phyloP scores from a whole-genome alignment of 345 rosid species.

The Kandelia obovata region DNA sequence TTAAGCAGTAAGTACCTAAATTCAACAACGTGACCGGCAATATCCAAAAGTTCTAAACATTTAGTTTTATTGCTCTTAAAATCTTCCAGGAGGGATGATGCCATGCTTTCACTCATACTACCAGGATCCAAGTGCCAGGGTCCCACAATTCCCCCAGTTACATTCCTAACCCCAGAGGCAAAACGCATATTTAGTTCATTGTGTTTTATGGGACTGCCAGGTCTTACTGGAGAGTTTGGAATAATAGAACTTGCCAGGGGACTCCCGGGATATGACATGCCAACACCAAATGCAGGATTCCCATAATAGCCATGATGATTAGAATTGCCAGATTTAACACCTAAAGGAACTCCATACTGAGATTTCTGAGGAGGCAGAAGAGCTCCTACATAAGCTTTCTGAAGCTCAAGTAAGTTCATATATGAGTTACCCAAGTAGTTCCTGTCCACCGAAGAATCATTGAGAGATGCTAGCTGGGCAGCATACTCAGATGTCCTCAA shows the following conservation, averaged over 20 bases:
- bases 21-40: slow-evolving; percentile 66
- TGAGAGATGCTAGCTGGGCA: slow-evolving; percentile 46
- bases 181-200: slow-evolving; percentile 45
- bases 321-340: slow-evolving; percentile 42
- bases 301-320: slow-evolving; percentile 42
- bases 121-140: slow-evolving; percentile 53
- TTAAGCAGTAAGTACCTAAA: slow-evolving; percentile 44
- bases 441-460: slow-evolving; percentile 42
- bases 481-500: slow-evolving; percentile 47
- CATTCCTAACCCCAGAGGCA: slow-evolving; percentile 48
- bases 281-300: slow-evolving; percentile 46
- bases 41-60: slow-evolving; percentile 68
- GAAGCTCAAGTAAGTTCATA: slow-evolving; percentile 41
- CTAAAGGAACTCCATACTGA: slow-evolving; percentile 44
- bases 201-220: slow-evolving; percentile 50
- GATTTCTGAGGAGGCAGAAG: slow-evolving; percentile 48
- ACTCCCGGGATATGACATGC: slow-evolving; percentile 53
- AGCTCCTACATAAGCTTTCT: slow-evolving; percentile 50
- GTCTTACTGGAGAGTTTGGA: slow-evolving; percentile 47
- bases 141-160: slow-evolving; percentile 49
- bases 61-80: slow-evolving; percentile 65
- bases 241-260: slow-evolving; percentile 37
- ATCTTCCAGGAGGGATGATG: slow-evolving; percentile 62
- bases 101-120: slow-evolving; percentile 47
- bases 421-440: slow-evolving; percentile 46